Conservation (phyloP, 352 stramenopile species). For the Globisporangium alternatum region DNA sequence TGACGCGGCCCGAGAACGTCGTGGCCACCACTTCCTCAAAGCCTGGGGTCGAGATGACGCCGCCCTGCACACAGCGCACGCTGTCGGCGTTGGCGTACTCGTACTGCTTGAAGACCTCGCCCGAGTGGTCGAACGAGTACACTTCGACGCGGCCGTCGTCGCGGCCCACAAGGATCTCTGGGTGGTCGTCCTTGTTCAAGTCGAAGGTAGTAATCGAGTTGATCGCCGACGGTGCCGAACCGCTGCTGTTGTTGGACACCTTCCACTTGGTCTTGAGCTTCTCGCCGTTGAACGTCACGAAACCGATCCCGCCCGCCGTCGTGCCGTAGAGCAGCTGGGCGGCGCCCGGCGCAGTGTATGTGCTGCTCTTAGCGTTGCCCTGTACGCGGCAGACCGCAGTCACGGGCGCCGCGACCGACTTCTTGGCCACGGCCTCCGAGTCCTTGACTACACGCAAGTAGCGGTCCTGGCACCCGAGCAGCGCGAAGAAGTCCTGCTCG, state of each 20-base stretch:
- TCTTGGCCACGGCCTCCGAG: slow-evolving; percentile 57
- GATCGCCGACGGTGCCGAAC: slow-evolving; percentile 38
- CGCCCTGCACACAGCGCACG: slow-evolving; percentile 69
- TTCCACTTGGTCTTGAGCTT: slow-evolving; percentile 78
- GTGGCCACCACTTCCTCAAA: slow-evolving; percentile 75
- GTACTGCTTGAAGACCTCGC: slow-evolving; percentile 59
- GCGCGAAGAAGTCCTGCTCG: slow-evolving; percentile 56
- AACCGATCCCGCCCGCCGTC: slow-evolving; percentile 43
- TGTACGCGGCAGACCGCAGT: slow-evolving; percentile 47
- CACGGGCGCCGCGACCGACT: slow-evolving; percentile 47
- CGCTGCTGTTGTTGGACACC: slow-evolving; percentile 28
- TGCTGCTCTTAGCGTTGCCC: slow-evolving; percentile 15
- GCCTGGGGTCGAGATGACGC: slow-evolving; percentile 63
- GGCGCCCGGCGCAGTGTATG: slow-evolving; percentile 16
- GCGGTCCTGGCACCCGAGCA: slow-evolving; percentile 76
- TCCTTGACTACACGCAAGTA: slow-evolving; percentile 63
- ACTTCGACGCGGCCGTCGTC: slow-evolving; percentile 82
- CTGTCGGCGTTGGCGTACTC: slow-evolving; percentile 71
- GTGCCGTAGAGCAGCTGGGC: slow-evolving; percentile 74
- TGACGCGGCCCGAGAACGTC: slow-evolving; percentile 75
- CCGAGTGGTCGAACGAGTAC: slow-evolving; percentile 52
- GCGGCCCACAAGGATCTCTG: slow-evolving; percentile 73
- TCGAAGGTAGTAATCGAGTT: slow-evolving; percentile 80
- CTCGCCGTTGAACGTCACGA: slow-evolving; percentile 66
- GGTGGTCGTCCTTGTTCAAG: slow-evolving; percentile 75